Base-by-base conservation (phyloP, 306 rosid species). In the Sicyos baderoa region DNA sequence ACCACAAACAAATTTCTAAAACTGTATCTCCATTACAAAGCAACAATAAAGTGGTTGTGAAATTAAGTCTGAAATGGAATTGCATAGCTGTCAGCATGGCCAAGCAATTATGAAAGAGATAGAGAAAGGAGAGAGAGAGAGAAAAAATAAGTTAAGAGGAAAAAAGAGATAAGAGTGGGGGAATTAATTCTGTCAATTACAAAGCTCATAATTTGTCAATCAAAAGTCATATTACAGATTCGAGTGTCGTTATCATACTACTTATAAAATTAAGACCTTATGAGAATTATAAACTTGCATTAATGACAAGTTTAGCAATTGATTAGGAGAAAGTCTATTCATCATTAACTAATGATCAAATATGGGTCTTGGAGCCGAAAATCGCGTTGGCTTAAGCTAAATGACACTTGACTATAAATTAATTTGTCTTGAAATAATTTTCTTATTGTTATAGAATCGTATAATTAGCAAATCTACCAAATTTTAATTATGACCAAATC, bases 51-150 rank as follows among this genome's bases (percentile, higher is more conserved):
- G 72, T 67, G 72, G 72, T 67, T 67, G 72, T 8, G 72, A 67
- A 67, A 67, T 67, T 67, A 67, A 67, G 53, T 67, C 72, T 67
- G 72, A 67, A 48, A 67, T 67, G 72, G 72, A 48, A 67, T 25
- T 67, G 72, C 72, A 48, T 67, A 67, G 72, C 72, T 67, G 72
- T 67, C 56, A 67, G 72, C 72, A 67, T 67, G 72, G 72, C 57
- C 72, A 15, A 23, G 72, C 72, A 67, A 67, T 67, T 67, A 67
- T 67, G 72, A 22, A 23, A 67, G 57, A 67, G 72, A 67, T 29
- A 29, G 35, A 29, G 72, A 67, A 66, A 66, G 47, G 71, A 66
- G 54, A 49, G 5, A 29, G 35, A 29, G 4, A 57, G n/a, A 23
- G 62, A n/a, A 56, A n/a, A 58, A 45, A 65, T 5, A 66, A 25